Base-by-base conservation (phyloP, 495 filamentous ascomycete genomes). In the Penicillium flavigenum region DNA sequence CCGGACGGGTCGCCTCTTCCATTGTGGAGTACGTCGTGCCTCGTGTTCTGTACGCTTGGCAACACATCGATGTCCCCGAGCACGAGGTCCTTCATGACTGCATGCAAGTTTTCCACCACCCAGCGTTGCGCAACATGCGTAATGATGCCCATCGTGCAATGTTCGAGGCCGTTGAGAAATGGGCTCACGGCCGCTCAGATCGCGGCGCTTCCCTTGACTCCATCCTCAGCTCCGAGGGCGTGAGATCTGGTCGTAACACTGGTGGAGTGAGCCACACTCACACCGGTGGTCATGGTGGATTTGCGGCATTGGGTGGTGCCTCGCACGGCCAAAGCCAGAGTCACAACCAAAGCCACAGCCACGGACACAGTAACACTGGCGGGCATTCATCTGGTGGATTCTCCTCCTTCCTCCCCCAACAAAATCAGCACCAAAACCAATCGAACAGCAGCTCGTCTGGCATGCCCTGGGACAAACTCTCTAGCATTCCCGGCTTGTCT, bases 1-100 rank as follows among this genome's bases (percentile, higher is more conserved):
- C 92, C 3, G 93, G 93, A 12, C 81, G 88, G 20, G 83, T 97
- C 20, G 92, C 92, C 9, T 74, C 88, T 2, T 83, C 82, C 0
- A 88, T 96, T 50, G 72, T 98, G 5, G 80, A 89, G 78, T 98
- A 93, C 65, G 83, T 87, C 31, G 88, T 91, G 3, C 92, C 93
- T 58, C 88, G 93, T 24, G 69, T 98, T 20, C 76, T 98, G 6
- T 94, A 90, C 60, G 92, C 91, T 2, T 96, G 91, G 92, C 86
- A 98, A 51, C 86, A 96, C 66, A 84, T 86, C 22, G 83, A 87
- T 29, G 83, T 95, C 5, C 83, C 89, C 2, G 86, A 91, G 16
- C 78, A 91, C 31, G 83, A 94, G 63, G 88, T 98, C 1, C 74
- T 92, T 26, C 70, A 87, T 42, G 93, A 97, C 56, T 83, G 91